Evolutionary conservation across 352 stramenopile species (phyloP).

Genomic region (Phytophthora uliginosa): DNA sequence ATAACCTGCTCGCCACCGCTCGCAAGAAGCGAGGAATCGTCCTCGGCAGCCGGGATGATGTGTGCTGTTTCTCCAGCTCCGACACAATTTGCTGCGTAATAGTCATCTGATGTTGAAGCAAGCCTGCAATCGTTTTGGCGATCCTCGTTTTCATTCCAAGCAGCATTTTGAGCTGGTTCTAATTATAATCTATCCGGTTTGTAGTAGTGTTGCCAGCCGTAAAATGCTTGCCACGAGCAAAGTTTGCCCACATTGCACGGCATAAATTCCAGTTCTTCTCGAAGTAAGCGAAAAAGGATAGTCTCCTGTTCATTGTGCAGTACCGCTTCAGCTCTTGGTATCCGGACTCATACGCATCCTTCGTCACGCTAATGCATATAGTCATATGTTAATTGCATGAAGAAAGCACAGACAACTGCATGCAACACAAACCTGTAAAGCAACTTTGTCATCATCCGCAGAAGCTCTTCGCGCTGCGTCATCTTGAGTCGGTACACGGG

Average conservation of each 20-base stretch:
- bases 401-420: background rate
- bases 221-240: conserved; percentile 14
- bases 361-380: conserved; percentile 1
- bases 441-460: background rate
- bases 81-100: conserved; percentile 11
- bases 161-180: conserved; percentile 29
- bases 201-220: conserved; percentile 21
- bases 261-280: conserved; percentile 23
- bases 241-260: conserved; percentile 23
- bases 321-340: conserved; percentile 1
- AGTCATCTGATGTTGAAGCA: conserved; percentile 26
- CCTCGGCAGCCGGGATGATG: background rate
- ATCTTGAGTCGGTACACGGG: conserved; percentile 18
- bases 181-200: conserved; percentile 33
- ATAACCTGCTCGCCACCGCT: background rate
- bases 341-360: conserved; percentile 5
- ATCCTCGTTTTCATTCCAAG: conserved; percentile 12
- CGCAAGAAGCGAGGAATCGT: background rate
- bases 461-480: conserved; percentile 6
- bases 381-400: background rate
- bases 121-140: conserved; percentile 17
- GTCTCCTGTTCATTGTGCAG: conserved; percentile 1
- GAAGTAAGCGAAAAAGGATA: conserved; percentile 10
- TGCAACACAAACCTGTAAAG: conserved; percentile 13
- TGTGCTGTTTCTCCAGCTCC: background rate